Evolutionary conservation across 495 filamentous ascomycete genomes (phyloP).

Genomic region (Trichoderma virens): DNA sequence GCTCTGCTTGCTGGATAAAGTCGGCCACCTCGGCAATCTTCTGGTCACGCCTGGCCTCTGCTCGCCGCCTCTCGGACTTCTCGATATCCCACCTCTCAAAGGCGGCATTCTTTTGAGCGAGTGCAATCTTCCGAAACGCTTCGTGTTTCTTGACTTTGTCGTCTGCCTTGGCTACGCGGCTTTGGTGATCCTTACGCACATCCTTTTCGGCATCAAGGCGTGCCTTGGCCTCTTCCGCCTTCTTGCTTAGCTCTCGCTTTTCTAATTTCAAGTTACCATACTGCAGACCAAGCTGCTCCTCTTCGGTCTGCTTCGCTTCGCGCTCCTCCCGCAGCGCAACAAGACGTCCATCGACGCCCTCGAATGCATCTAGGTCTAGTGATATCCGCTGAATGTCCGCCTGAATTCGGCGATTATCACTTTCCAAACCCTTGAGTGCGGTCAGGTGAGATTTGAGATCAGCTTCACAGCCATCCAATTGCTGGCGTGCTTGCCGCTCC

Average conservation of each 20-base stretch:
- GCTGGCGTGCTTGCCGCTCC: slow-evolving; percentile 43
- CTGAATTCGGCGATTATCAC: slow-evolving; percentile 18
- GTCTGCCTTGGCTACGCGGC: slow-evolving; percentile 46
- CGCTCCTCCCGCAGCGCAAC: slow-evolving; percentile 27
- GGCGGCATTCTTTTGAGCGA: slow-evolving; percentile 61
- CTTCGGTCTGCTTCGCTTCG: slow-evolving; percentile 20
- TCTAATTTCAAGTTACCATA: slow-evolving; percentile 28
- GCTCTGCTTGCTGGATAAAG: slow-evolving; percentile 50
- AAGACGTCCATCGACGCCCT: slow-evolving; percentile 33
- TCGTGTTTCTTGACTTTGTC: slow-evolving; percentile 44
- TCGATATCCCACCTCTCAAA: slow-evolving; percentile 42
- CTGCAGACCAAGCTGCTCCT: slow-evolving; percentile 34
- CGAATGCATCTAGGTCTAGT: slow-evolving; percentile 34
- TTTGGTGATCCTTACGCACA: slow-evolving; percentile 39
- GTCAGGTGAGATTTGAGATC: slow-evolving; percentile 47
- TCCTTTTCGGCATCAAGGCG: slow-evolving; percentile 22
- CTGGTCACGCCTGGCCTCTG: slow-evolving; percentile 41
- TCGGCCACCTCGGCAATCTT: slow-evolving; percentile 39
- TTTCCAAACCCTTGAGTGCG: slow-evolving; percentile 19
- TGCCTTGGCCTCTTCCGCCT: slow-evolving; percentile 22
- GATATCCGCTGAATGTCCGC: slow-evolving; percentile 22
- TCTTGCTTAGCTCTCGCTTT: slow-evolving; percentile 30
- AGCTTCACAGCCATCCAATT: slow-evolving; percentile 50
- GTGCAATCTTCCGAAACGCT: slow-evolving; percentile 42
- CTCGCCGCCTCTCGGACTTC: slow-evolving; percentile 36